Evolutionary conservation across 2,329 filamentous ascomycete genomes (phyloP).

Genomic region (Rhexocercosporidium sp.): DNA sequence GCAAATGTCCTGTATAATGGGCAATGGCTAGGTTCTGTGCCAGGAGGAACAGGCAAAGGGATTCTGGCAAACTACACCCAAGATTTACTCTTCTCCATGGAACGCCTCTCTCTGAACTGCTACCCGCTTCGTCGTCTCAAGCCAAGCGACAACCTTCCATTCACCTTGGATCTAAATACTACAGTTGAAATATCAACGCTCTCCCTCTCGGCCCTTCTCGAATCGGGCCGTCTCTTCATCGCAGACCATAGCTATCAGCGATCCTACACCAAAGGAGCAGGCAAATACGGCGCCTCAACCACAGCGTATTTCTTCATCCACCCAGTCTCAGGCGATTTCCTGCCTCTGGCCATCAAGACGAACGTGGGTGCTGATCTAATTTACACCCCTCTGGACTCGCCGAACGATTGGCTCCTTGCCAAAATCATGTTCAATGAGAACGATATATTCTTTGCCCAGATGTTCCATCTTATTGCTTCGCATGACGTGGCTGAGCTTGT

Average conservation of each 20-base stretch:
- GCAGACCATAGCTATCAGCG: conserved; percentile 49
- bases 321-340: conserved; percentile 47
- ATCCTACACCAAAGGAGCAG: conserved; percentile 32
- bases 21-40: conserved; percentile 47
- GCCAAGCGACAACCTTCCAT: conserved; percentile 44
- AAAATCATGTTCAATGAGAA: conserved; percentile 56
- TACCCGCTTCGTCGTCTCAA: conserved; percentile 46
- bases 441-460: conserved; percentile 52
- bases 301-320: conserved; percentile 55
- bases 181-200: conserved; percentile 42
- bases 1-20: conserved; percentile 46
- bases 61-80: conserved; percentile 52
- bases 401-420: conserved; percentile 55
- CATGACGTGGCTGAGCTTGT: conserved; percentile 52
- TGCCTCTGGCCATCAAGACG: conserved; percentile 55
- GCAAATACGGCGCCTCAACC: conserved; percentile 48
- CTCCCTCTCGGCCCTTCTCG: conserved; percentile 39
- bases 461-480: conserved; percentile 50
- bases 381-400: conserved; percentile 52
- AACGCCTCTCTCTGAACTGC: conserved; percentile 50
- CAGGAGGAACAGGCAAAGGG: conserved; percentile 44
- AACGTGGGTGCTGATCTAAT: conserved; percentile 48
- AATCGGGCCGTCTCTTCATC: conserved; percentile 49
- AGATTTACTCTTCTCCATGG: conserved; percentile 55
- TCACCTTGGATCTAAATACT: conserved; percentile 43